A percentile compares a stretch with the other conserved stretches of the same genome.
These are phyloP conservation scores for Cornus florida DNA, from an alignment of 148 eudicot genomes.

Conservation along the genomic window DNA sequence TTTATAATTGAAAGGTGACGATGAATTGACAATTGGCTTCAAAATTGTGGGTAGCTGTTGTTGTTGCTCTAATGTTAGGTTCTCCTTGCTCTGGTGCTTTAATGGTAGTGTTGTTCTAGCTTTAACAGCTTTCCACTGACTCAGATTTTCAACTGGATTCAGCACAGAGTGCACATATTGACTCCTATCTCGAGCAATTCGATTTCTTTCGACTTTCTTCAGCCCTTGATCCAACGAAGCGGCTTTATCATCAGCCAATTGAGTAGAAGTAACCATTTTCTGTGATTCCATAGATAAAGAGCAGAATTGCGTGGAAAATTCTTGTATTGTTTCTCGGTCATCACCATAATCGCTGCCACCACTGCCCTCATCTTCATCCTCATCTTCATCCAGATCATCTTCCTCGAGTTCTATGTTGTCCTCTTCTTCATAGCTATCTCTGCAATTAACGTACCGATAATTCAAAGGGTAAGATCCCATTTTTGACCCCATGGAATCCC, in stretches of 20 bases:
- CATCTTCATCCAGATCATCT: constrained; percentile 25
- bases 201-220: constrained; percentile 12
- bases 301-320: constrained; percentile 9
- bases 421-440: constrained; percentile 31
- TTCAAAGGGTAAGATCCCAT: constrained; percentile 4
- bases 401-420: constrained; percentile 22
- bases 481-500: constrained; percentile 3
- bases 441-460: constrained; percentile 34
- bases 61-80: constrained; percentile 15
- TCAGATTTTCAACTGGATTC: constrained; percentile 66
- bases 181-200: constrained; percentile 29
- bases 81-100: constrained; percentile 27
- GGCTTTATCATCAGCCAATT: neutral
- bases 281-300: constrained; percentile 3
- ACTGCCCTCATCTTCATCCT: constrained; percentile 24
- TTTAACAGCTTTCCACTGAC: constrained; percentile 69
- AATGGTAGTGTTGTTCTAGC: constrained; percentile 18
- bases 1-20: constrained; percentile 7
- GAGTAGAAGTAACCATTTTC: neutral
- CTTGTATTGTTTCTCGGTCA: constrained; percentile 11
- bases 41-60: neutral
- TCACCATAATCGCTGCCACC: constrained; percentile 24
- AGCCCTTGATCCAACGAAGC: constrained; percentile 19
- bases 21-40: neutral
- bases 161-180: constrained; percentile 54